A percentile compares a stretch with the other conserved stretches of the same genome.
phyloP scores from a whole-genome alignment of 108 stramenopile genomes.

The Skeletonema marinoi region DNA sequence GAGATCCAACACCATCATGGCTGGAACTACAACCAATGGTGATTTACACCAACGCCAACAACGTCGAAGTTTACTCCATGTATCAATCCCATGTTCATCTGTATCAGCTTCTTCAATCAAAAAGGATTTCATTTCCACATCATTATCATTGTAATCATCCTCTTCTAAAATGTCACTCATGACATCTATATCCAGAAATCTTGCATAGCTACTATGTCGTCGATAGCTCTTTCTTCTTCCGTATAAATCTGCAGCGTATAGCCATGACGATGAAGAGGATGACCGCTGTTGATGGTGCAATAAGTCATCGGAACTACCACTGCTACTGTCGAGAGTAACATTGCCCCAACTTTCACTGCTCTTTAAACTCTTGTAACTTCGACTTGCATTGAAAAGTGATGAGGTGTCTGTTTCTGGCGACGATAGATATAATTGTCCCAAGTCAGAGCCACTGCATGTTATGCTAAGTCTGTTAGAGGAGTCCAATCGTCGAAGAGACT shows the following conservation, averaged over 20 bases:
- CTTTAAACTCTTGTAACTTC: not conserved
- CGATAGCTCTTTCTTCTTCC: constrained; percentile 11
- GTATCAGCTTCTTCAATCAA: constrained; percentile 25
- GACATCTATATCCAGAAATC: constrained; percentile 20
- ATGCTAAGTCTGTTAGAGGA: constrained; percentile 18
- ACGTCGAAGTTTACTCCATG: not conserved
- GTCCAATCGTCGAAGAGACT: constrained; percentile 16
- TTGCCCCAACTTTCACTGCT: not conserved
- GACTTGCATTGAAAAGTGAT: not conserved
- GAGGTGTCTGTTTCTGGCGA: constrained; percentile 19
- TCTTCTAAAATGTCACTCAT: constrained; percentile 10
- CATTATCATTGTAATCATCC: not conserved
- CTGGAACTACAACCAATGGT: constrained; percentile 8
- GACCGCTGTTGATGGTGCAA: not conserved
- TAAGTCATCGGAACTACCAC: not conserved
- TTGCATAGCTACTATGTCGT: constrained; percentile 13
- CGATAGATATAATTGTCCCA: constrained; percentile 32
- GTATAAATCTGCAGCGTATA: constrained; percentile 21
- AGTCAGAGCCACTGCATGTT: constrained; percentile 25
- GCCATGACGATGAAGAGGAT: constrained; percentile 7
- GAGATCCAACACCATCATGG: constrained; percentile 21
- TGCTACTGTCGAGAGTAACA: not conserved
- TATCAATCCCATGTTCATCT: not conserved
- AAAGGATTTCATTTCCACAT: not conserved
- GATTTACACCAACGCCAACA: constrained; percentile 9